Percentiles rank a stretch among this genome's conserved stretches.
These are phyloP conservation scores for Polytrichum formosum DNA, from an alignment of 225 moss, liverwort and hornwort genomes.

Conservation along the genomic window DNA sequence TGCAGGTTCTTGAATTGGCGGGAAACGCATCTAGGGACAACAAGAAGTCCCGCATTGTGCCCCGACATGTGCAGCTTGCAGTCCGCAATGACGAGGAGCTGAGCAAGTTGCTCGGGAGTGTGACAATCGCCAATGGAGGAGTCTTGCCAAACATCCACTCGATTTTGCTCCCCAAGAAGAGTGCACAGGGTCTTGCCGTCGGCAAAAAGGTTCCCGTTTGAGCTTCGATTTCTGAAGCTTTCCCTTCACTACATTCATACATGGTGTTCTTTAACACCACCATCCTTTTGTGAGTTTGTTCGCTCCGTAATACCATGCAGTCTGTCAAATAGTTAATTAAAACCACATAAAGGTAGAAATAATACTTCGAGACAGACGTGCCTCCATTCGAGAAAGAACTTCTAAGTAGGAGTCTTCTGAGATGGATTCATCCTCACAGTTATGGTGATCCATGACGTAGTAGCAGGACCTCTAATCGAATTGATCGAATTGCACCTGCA, in stretches of 20 bases:
- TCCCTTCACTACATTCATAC: background rate
- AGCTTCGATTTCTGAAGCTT: background rate
- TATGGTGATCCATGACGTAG: too few species aligned
- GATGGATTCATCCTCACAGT: too few species aligned
- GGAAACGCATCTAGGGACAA: conserved; percentile 49
- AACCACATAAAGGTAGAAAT: too few species aligned
- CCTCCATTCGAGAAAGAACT: too few species aligned
- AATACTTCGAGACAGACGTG: too few species aligned
- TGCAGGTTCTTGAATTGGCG: conserved; percentile 37
- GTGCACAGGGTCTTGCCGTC: conserved; percentile 1
- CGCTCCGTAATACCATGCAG: too few species aligned
- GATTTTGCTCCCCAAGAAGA: conserved; percentile 39
- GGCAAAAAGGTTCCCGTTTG: background rate
- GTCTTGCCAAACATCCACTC: conserved; percentile 49
- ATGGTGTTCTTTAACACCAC: conserved; percentile 8
- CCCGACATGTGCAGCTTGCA: conserved; percentile 47
- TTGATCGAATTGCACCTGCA: too few species aligned
- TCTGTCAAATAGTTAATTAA: too few species aligned
- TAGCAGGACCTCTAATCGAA: too few species aligned
- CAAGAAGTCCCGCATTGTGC: conserved; percentile 49
- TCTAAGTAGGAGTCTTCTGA: too few species aligned
- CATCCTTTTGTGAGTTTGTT: background rate
- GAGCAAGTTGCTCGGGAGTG: conserved; percentile 44
- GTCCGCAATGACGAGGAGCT: conserved; percentile 51
- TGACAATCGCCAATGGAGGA: conserved; percentile 46